Evolutionary conservation across 768 basidiomycete species (phyloP), one percentile per base, ranked within the genome.

Genomic region (Mycena sanguinolenta): DNA sequence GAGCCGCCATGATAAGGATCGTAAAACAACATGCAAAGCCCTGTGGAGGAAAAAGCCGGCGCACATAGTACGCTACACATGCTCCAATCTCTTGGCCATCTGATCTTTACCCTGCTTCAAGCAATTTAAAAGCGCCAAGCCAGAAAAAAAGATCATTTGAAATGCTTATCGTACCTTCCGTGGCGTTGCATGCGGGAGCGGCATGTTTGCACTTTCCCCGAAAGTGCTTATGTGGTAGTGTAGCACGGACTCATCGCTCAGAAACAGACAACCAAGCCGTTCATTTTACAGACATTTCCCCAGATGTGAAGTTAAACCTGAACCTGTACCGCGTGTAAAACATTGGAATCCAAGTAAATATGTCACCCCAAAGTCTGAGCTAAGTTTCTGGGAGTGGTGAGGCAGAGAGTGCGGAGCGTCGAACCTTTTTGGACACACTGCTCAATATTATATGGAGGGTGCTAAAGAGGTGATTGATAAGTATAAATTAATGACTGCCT

Each of bases 401-500:
- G 50, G 50, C 50, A 52, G 50, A 27, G 50, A 52, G 25, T 27
- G 13, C 7, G 50, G 50, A 52, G 50, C 13, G 50, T 27, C 28
- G 13, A 52, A 28, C 50, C 25, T 6, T 27, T 13, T 52, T 27
- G 25, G 23, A 27, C 50, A 52, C n/a, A n/a, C 50, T 27, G 25
- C 25, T 52, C 16, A 28, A 52, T 52, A 12, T 52, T 27, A 52
- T 52, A 52, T 27, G 50, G 25, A 52, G 25, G 23, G 23, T n/a
- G 50, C 13, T 52, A 52, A 52, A 52, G 6, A 52, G 4, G n/a
- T 52, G 25, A 52, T 27, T 52, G 25, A 52, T 52, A 52, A 52
- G 50, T 52, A 52, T 52, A 52, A 52, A 52, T 52, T 52, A 27
- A 27, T 52, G n/a, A n/a, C n/a, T n/a, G n/a, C n/a, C n/a, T n/a